phyloP scores from a whole-genome alignment of 257 asterid genomes.

The Fraxinus quadrangulata region DNA sequence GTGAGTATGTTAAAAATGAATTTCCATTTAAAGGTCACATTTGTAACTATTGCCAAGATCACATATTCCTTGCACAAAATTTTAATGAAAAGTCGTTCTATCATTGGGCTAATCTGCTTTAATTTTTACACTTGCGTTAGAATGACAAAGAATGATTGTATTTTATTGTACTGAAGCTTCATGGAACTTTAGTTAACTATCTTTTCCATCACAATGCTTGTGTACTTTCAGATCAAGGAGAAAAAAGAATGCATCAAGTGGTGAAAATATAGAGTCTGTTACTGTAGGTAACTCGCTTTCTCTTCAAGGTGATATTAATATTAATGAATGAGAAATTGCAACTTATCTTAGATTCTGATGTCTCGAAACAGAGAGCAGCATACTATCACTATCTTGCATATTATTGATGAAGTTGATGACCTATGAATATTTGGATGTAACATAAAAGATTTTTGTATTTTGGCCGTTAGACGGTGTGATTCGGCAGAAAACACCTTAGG shows the following conservation, averaged over 20 bases:
- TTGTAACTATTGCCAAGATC: neutral
- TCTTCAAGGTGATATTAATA: neutral
- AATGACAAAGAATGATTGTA: neutral
- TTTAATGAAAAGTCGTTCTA: neutral
- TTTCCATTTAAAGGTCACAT: neutral
- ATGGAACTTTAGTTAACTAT: neutral
- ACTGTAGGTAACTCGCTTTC: slow-evolving; percentile 50
- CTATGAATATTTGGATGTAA: neutral
- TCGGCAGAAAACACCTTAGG: neutral
- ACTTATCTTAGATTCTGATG: slow-evolving; percentile 3
- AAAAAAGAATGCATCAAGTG: slow-evolving; percentile 71
- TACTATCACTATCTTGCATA: neutral
- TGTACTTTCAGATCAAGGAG: slow-evolving; percentile 69
- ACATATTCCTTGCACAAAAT: neutral
- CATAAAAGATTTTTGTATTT: neutral
- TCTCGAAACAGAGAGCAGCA: slow-evolving; percentile 3
- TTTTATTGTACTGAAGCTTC: neutral
- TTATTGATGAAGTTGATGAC: slow-evolving; percentile 2
- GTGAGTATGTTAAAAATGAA: neutral
- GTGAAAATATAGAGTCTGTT: slow-evolving; percentile 67
- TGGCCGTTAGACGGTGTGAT: neutral
- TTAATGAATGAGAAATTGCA: neutral
- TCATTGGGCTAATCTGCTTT: neutral
- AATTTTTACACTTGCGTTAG: neutral
- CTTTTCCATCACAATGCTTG: neutral